Evolutionary conservation across 1,139 yeast species (phyloP).

Genomic region (Geotrichum histeridarum): DNA sequence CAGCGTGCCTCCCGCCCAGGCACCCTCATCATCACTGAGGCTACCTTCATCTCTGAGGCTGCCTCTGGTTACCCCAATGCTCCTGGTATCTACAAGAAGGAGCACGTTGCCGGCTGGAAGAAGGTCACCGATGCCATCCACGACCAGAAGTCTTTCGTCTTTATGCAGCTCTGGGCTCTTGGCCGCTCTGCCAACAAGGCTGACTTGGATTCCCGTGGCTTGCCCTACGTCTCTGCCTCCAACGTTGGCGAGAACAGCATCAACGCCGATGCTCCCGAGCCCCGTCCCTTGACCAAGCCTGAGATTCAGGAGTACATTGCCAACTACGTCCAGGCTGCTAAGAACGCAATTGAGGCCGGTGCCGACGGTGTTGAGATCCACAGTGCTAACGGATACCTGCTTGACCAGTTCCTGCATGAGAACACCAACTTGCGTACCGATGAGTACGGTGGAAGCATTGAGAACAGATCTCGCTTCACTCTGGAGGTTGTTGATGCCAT

Average conservation of each 20-base stretch:
- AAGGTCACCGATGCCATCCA: constrained; percentile 49
- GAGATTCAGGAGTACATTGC: constrained; percentile 40
- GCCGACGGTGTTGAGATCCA: constrained; percentile 69
- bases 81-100: constrained; percentile 52
- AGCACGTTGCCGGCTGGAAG: constrained; percentile 49
- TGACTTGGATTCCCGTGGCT: constrained; percentile 38
- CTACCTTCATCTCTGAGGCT: constrained; percentile 36
- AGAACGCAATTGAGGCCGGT: constrained; percentile 50
- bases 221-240: constrained; percentile 22
- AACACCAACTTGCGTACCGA: constrained; percentile 58
- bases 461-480: constrained; percentile 56
- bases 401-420: constrained; percentile 50
- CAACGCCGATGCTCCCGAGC: constrained; percentile 22
- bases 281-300: constrained; percentile 37
- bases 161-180: constrained; percentile 56
- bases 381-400: constrained; percentile 62
- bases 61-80: constrained; percentile 42
- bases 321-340: constrained; percentile 42
- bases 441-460: constrained; percentile 64
- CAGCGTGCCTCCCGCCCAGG: constrained; percentile 53
- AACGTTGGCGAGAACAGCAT: constrained; percentile 35
- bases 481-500: constrained; percentile 54
- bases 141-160: constrained; percentile 47
- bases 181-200: constrained; percentile 52
- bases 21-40: constrained; percentile 43